phyloP scores from a whole-genome alignment of 345 rosid species.

The Lepidium africanum region DNA sequence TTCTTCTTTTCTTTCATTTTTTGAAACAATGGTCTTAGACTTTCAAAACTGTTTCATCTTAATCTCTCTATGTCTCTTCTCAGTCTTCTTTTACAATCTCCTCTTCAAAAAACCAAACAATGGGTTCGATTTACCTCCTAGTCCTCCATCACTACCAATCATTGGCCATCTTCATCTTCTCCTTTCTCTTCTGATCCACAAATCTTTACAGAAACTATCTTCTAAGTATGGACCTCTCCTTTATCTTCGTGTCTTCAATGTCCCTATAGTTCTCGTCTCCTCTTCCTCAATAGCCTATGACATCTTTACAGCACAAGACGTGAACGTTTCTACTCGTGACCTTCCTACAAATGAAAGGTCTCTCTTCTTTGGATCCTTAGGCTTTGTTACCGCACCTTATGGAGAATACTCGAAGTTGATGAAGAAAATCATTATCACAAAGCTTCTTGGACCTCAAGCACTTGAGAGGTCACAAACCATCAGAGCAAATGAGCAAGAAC shows the following conservation, averaged over 20 bases:
- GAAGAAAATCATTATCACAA: conserved; percentile 25
- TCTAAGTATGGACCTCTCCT: background rate
- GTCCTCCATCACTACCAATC: conserved; percentile 27
- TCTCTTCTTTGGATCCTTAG: background rate
- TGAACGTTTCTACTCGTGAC: background rate
- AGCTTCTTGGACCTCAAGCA: conserved; percentile 18
- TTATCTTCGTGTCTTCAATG: background rate
- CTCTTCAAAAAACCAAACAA: background rate
- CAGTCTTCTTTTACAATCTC: background rate
- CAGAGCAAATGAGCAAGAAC: conserved; percentile 9
- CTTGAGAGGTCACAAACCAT: background rate
- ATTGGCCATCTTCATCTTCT: conserved; percentile 36
- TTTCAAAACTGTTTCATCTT: background rate
- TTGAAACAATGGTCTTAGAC: background rate
- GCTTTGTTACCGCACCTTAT: conserved; percentile 3
- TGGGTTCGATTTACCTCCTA: background rate
- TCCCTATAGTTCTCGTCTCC: conserved; percentile 21
- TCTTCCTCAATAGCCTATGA: conserved; percentile 1
- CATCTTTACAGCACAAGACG: background rate
- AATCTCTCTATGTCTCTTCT: background rate
- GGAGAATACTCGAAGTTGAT: conserved; percentile 34
- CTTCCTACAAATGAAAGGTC: background rate
- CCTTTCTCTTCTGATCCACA: conserved; percentile 5
- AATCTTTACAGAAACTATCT: background rate
- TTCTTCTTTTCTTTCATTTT: no score